Conservation (phyloP, 2,329 filamentous ascomycete species). For the Cladosporium sp. region DNA sequence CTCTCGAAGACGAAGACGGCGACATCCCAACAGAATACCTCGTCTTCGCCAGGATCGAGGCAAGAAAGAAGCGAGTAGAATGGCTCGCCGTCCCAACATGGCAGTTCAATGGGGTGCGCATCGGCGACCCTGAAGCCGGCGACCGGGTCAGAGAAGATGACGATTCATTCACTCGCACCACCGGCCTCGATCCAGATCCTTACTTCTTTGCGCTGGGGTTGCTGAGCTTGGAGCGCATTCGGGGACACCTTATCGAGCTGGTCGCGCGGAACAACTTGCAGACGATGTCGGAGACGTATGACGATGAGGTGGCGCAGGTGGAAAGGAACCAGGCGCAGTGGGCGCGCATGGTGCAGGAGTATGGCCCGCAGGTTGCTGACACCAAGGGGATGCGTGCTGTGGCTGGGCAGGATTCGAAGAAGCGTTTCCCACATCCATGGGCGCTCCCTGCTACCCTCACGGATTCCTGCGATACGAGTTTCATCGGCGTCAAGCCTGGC, state of each 20-base stretch:
- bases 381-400: not conserved
- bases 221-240: not conserved
- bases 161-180: not conserved
- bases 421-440: conserved; percentile 15
- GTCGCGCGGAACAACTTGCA: not conserved
- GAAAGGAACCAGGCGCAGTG: conserved; percentile 1
- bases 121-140: not conserved
- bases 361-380: not conserved
- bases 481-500: not conserved
- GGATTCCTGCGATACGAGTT: not conserved
- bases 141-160: conserved; percentile 4
- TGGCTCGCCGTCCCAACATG: conserved; percentile 15
- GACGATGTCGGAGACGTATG: conserved; percentile 4
- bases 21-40: conserved; percentile 10
- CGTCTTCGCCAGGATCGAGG: conserved; percentile 15
- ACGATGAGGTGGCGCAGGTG: conserved; percentile 7
- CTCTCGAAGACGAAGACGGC: conserved; percentile 1
- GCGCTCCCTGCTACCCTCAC: conserved; percentile 4
- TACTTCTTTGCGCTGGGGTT: conserved; percentile 7
- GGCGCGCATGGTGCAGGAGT: conserved; percentile 4
- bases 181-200: conserved; percentile 15
- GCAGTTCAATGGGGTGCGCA: conserved; percentile 16
- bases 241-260: not conserved
- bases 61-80: not conserved
- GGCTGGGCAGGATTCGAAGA: not conserved